Percentiles rank a stretch among this genome's conserved stretches.
Conservation (phyloP, 345 rosid species). For the Durio zibethinus region DNA sequence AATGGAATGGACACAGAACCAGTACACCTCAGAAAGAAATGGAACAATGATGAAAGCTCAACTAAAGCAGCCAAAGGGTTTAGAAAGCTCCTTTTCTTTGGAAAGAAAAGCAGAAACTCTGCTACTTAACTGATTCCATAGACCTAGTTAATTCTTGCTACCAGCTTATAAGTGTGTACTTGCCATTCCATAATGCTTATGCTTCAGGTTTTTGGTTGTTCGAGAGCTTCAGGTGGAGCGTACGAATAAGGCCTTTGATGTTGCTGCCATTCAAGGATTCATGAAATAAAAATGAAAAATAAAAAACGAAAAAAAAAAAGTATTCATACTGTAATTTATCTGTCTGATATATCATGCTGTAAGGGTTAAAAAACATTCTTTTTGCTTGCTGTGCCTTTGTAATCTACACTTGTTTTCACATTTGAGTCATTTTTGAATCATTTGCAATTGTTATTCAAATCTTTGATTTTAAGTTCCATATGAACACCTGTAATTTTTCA, state of each 20-base stretch:
- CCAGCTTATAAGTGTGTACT: constrained; percentile 19
- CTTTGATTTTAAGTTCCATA: not conserved
- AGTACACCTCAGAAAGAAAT: constrained; percentile 68
- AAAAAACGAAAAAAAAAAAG: not conserved
- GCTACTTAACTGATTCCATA: constrained; percentile 17
- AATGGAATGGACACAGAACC: constrained; percentile 44
- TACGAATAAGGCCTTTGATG: constrained; percentile 35
- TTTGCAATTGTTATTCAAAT: not conserved
- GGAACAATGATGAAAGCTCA: constrained; percentile 66
- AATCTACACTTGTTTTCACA: not conserved
- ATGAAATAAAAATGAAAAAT: not conserved
- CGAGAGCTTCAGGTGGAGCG: constrained; percentile 1
- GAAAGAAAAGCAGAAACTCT: constrained; percentile 45
- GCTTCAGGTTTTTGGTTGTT: constrained; percentile 10
- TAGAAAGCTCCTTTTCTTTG: constrained; percentile 85
- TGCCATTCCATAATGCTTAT: constrained; percentile 9
- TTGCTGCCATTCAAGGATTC: constrained; percentile 30
- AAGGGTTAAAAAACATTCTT: constrained; percentile 9
- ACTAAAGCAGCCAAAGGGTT: constrained; percentile 82
- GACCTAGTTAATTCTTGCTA: constrained; percentile 9
- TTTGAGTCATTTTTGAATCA: not conserved
- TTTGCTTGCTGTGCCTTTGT: constrained; percentile 1
- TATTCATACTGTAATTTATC: constrained; percentile 12
- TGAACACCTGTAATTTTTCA: not conserved
- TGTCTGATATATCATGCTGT: not conserved